These are phyloP conservation scores for Vitis hybrid DNA, from an alignment of 177 flowering plant genomes.

Conservation along the genomic window DNA sequence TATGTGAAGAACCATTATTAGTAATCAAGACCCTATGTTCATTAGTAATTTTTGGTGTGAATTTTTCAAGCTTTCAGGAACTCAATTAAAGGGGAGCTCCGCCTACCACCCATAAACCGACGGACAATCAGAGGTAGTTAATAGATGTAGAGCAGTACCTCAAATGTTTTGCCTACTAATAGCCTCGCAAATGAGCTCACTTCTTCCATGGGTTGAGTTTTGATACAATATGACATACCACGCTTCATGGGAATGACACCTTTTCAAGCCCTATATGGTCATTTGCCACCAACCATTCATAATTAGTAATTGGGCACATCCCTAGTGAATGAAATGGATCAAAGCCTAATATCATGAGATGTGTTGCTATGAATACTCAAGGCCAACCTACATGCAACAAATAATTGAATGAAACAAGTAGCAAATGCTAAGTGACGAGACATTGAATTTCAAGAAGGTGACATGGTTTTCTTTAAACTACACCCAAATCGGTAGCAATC, in stretches of 20 bases:
- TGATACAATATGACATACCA: constrained; percentile 14
- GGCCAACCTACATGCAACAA: no score
- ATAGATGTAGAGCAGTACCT: constrained; percentile 2
- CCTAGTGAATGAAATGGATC: no score
- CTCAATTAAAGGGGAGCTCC: not conserved
- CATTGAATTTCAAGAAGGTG: no score
- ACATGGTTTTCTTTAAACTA: no score
- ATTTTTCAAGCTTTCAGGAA: not conserved
- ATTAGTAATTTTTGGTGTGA: not conserved
- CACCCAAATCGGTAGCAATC: no score
- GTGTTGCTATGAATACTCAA: no score
- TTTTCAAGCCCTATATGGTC: constrained; percentile 13
- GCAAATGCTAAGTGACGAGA: no score
- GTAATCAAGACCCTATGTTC: not conserved
- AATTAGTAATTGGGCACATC: no score
- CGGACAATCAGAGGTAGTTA: not conserved
- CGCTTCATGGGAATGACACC: not conserved
- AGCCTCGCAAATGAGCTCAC: not conserved
- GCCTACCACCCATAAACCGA: constrained; percentile 5
- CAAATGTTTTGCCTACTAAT: not conserved
- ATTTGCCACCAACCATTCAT: not conserved
- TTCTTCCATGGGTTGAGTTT: constrained; percentile 5
- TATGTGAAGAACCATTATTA: not conserved
- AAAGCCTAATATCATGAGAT: no score
- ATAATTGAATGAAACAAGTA: no score